Evolutionary conservation across 2,329 filamentous ascomycete species (phyloP), one percentile per base, ranked within the genome.

Genomic region (Graphilbum fragrans): DNA sequence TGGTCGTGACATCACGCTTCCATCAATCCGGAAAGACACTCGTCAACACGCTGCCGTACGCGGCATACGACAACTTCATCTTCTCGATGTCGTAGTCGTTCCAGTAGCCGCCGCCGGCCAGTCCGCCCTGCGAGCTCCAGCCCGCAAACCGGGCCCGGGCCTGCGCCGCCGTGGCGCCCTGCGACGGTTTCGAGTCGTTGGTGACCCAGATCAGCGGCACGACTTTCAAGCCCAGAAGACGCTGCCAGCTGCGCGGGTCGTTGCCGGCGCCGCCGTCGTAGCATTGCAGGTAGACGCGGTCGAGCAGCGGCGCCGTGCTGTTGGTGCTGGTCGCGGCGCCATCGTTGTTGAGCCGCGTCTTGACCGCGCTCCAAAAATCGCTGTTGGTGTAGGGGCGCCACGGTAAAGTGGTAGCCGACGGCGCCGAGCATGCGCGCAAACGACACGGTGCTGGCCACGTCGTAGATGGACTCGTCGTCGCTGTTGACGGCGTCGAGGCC

Each of bases 241-340:
- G 53, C 44, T 61, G 56, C 63, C 64, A 67, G 19, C 45, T 52
- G 4, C 44, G 50, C 1, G 64, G 64, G 40, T 63, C 50, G 38
- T 67, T 67, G 1, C 52, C 49, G 4, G 62, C 60, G 16, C 63
- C 64, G 16, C 63, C 63, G 41, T 67, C 64, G 37, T 67, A 67
- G 49, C 61, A 65, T 47, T 67, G 64, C 35, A 67, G 50, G 44
- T 67, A 67, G 8, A 56, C 58, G 22, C 61, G 52, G 34, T 67
- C 64, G 4, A 66, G 43, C 1, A 64, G 27, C 31, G 38, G 32
- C n/a, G 46, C 39, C 60, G 47, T 38, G 60, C 22, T 9, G 4
- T 49, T 40, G 11, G 50, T 47, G 2, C 51, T 53, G n/a, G n/a
- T n/a, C n/a, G n/a, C n/a, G n/a, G n/a, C n/a, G n/a, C n/a, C n/a